Conservation (phyloP, 495 filamentous ascomycete species). For the Penicillium pulvis region DNA sequence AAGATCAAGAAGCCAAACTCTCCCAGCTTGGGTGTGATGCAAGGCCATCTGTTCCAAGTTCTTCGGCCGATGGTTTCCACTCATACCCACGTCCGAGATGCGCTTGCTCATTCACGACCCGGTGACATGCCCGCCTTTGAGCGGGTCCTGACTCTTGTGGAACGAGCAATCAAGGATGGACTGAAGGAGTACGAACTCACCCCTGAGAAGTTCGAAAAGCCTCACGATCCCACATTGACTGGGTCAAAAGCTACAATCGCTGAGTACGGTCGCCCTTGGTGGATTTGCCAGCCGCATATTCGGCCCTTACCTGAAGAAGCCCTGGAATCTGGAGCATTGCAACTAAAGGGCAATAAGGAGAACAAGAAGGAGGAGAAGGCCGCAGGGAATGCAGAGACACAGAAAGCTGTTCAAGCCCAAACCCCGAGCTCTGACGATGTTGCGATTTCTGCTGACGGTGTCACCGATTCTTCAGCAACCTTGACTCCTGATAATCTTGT, state of each 20-base stretch:
- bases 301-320: slow-evolving; percentile 89
- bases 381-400: neutral
- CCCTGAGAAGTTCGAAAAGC: slow-evolving; percentile 54
- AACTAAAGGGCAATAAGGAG: slow-evolving; percentile 60
- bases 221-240: slow-evolving; percentile 38
- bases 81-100: slow-evolving; percentile 80
- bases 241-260: slow-evolving; percentile 68
- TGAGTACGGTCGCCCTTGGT: slow-evolving; percentile 79
- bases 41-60: slow-evolving; percentile 91
- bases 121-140: slow-evolving; percentile 75
- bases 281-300: slow-evolving; percentile 90
- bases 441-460: slow-evolving; percentile 15
- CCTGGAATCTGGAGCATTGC: slow-evolving; percentile 74
- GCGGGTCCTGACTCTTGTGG: slow-evolving; percentile 64
- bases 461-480: slow-evolving; percentile 20
- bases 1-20: slow-evolving; percentile 52
- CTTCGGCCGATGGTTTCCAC: slow-evolving; percentile 75
- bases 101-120: slow-evolving; percentile 64
- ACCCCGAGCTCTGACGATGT: slow-evolving; percentile 18
- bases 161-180: slow-evolving; percentile 70
- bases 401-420: slow-evolving; percentile 18
- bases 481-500: slow-evolving; percentile 40
- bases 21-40: slow-evolving; percentile 80
- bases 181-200: slow-evolving; percentile 70
- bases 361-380: slow-evolving; percentile 20